These are phyloP conservation scores for Aureobasidium namibiae DNA, from an alignment of 2,329 filamentous ascomycete species.

Conservation along the genomic window DNA sequence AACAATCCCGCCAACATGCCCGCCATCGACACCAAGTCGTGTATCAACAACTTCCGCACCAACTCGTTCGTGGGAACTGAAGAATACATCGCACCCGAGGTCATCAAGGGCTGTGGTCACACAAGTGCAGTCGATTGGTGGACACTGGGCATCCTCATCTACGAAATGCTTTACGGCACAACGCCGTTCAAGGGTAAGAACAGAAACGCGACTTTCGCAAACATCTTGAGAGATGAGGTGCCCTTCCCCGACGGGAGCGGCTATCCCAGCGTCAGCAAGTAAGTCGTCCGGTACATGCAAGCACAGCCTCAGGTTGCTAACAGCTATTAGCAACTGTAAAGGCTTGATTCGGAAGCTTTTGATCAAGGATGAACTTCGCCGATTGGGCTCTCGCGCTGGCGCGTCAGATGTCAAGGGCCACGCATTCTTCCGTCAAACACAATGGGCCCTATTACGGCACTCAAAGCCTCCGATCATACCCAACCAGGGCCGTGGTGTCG, in stretches of 20 bases:
- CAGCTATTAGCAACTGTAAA: conserved; percentile 69
- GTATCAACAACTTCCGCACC: conserved; percentile 94
- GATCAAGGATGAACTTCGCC: conserved; percentile 94
- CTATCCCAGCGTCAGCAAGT: conserved; percentile 84
- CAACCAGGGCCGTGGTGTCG: conserved; percentile 78
- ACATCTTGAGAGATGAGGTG: conserved; percentile 91
- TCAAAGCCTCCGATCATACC: conserved; percentile 98
- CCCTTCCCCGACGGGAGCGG: conserved; percentile 87
- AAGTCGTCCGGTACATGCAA: conserved; percentile 34
- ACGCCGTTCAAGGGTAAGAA: conserved; percentile 99
- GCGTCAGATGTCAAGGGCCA: conserved; percentile 95
- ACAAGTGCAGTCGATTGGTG: conserved; percentile 99
- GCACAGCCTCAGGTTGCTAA: conserved; percentile 1
- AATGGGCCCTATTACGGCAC: conserved; percentile 94
- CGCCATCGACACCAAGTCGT: conserved; percentile 97
- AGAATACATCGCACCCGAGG: conserved; percentile 97
- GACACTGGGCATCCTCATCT: conserved; percentile 94
- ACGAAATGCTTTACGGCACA: conserved; percentile 97
- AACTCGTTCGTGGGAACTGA: conserved; percentile 98
- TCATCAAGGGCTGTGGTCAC: conserved; percentile 97
- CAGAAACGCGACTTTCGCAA: conserved; percentile 93
- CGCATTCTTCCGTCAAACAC: conserved; percentile 90
- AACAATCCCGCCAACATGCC: conserved; percentile 60
- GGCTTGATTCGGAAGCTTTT: conserved; percentile 90
- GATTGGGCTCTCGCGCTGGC: conserved; percentile 85